Conservation (phyloP, 1,284 basidiomycete species). For the Leccinum solheimii region DNA sequence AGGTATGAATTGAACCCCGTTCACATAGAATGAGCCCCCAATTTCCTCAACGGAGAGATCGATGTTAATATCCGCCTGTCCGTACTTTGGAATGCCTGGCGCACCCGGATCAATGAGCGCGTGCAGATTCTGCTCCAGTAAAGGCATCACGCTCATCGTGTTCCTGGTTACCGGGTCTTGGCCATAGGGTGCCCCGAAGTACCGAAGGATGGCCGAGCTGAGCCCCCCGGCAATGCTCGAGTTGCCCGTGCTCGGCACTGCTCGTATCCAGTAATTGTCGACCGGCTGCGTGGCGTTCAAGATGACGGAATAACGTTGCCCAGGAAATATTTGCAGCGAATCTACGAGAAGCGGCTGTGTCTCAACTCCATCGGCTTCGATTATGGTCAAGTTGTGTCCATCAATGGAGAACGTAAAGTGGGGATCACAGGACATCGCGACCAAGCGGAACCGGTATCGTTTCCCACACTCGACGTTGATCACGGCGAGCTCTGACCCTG, state of each 20-base stretch:
- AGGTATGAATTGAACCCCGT: conserved; percentile 24
- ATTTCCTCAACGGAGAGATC: conserved; percentile 18
- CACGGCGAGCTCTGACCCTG: conserved; percentile 28
- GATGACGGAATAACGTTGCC: conserved; percentile 43
- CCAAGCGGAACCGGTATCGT: conserved; percentile 44
- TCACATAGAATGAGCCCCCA: conserved; percentile 24
- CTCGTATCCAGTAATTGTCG: conserved; percentile 40
- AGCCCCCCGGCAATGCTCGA: conserved; percentile 37
- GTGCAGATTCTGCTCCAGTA: conserved; percentile 37
- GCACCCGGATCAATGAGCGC: conserved; percentile 35
- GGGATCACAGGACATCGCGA: conserved; percentile 43
- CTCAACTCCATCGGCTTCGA: conserved; percentile 42
- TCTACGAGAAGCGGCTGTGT: conserved; percentile 35
- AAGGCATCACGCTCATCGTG: conserved; percentile 23
- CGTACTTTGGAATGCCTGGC: conserved; percentile 32
- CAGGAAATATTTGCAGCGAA: conserved; percentile 32
- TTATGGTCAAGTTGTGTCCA: conserved; percentile 39
- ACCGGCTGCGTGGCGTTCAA: conserved; percentile 38
- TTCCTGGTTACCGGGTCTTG: conserved; percentile 42
- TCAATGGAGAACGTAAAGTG: conserved; percentile 42
- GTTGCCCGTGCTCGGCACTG: conserved; percentile 16
- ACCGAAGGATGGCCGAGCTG: conserved; percentile 56
- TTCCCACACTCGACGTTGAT: conserved; percentile 31
- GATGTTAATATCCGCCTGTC: conserved; percentile 35
- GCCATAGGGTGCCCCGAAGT: conserved; percentile 41